Evolutionary conservation across 306 rosid species (phyloP).

Genomic region (Vicia sativa): DNA sequence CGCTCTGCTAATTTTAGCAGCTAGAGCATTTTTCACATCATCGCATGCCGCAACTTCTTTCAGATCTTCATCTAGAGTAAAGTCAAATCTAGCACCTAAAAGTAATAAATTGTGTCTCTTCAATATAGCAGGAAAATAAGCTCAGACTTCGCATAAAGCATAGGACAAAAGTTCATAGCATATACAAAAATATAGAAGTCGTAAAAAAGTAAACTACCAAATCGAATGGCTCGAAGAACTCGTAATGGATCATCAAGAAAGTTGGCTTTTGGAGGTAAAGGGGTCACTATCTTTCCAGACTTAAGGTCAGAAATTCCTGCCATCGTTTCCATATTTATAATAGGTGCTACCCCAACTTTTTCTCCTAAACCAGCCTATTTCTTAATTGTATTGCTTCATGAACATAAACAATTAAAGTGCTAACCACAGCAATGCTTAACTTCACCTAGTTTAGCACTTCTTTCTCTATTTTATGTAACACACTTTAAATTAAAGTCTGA

Average conservation of each 20-base stretch:
- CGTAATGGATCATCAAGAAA: slow-evolving; percentile 94
- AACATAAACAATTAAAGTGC: neutral
- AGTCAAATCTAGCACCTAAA: slow-evolving; percentile 86
- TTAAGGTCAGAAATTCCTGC: slow-evolving; percentile 70
- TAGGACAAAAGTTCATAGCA: slow-evolving; percentile 19
- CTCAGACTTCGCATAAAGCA: slow-evolving; percentile 9
- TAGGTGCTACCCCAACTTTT: neutral
- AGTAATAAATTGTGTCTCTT: slow-evolving; percentile 31
- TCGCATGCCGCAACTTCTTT: slow-evolving; percentile 82
- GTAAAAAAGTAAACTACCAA: slow-evolving; percentile 52
- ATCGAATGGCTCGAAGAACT: slow-evolving; percentile 94
- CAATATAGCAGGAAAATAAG: slow-evolving; percentile 30
- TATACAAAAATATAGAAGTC: neutral
- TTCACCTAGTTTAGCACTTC: slow-evolving; percentile 4
- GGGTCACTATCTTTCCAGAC: slow-evolving; percentile 89
- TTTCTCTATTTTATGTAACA: slow-evolving; percentile 3
- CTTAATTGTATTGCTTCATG: slow-evolving; percentile 23
- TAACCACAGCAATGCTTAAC: neutral
- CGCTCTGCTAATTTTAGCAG: slow-evolving; percentile 90
- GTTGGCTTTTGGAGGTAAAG: slow-evolving; percentile 78
- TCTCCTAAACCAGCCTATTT: neutral
- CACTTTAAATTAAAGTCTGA: neutral
- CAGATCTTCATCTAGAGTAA: slow-evolving; percentile 73
- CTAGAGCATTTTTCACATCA: slow-evolving; percentile 83
- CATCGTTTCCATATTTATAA: neutral